A percentile compares a stretch with the other conserved stretches of the same genome.
phyloP scores from a whole-genome alignment of 75 land plant species.

The Ceratopteris richardii region DNA sequence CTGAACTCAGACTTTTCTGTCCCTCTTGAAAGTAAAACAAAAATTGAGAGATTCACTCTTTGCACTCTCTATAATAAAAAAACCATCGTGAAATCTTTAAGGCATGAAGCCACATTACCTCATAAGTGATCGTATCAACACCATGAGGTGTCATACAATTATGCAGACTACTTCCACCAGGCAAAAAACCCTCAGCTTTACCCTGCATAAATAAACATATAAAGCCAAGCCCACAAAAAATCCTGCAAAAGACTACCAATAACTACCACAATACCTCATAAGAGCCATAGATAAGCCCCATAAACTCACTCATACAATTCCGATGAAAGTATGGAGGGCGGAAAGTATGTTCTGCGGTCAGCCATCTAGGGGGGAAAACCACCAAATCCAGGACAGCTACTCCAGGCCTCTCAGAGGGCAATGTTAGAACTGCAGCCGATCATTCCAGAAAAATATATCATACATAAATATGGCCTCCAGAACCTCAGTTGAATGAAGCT shows the following conservation, averaged over 20 bases:
- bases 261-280: slow-evolving; percentile 58
- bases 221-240: not conserved
- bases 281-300: slow-evolving; percentile 85
- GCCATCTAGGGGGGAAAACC: slow-evolving; percentile 91
- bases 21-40: too few species aligned
- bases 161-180: slow-evolving; percentile 93
- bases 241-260: not conserved
- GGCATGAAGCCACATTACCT: slow-evolving; percentile 40
- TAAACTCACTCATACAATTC: slow-evolving; percentile 97
- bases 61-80: too few species aligned
- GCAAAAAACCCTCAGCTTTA: slow-evolving; percentile 87
- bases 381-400: slow-evolving; percentile 96
- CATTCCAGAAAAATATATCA: not conserved
- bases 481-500: too few species aligned
- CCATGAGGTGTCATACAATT: slow-evolving; percentile 99
- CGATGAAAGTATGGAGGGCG: slow-evolving; percentile 98
- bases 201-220: slow-evolving; percentile 40
- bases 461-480: too few species aligned
- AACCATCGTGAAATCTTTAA: too few species aligned
- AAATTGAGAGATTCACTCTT: too few species aligned
- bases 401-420: slow-evolving; percentile 88
- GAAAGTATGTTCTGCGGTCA: slow-evolving; percentile 92
- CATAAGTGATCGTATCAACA: slow-evolving; percentile 78
- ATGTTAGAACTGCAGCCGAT: slow-evolving; percentile 66
- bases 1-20: too few species aligned